These are phyloP conservation scores for Teratosphaeria nubilosa DNA, from an alignment of 2,329 filamentous ascomycete species.

Conservation along the genomic window DNA sequence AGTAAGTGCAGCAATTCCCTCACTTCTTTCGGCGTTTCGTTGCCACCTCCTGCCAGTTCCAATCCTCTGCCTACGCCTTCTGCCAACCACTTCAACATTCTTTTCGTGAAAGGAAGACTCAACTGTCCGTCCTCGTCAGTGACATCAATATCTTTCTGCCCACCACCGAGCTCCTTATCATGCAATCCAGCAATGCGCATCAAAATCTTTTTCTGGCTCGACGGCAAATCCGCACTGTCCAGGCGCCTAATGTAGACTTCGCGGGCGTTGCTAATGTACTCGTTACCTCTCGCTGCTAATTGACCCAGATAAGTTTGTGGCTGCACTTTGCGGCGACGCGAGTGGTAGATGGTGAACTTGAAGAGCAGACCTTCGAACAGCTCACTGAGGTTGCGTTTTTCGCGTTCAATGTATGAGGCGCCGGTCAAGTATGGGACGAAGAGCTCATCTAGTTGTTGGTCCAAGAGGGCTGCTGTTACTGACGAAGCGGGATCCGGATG, in stretches of 20 bases:
- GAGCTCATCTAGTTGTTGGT: conserved; percentile 58
- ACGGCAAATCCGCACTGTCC: conserved; percentile 77
- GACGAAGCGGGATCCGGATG: conserved; percentile 85
- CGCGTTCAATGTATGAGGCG: conserved; percentile 55
- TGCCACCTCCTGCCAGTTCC: conserved; percentile 69
- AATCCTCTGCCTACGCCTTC: conserved; percentile 86
- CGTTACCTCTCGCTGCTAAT: conserved; percentile 78
- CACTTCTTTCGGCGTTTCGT: conserved; percentile 89
- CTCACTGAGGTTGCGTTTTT: conserved; percentile 62
- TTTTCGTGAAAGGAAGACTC: conserved; percentile 78
- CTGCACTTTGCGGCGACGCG: conserved; percentile 73
- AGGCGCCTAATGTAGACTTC: conserved; percentile 85
- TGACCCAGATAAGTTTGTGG: conserved; percentile 65
- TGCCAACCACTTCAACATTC: conserved; percentile 95
- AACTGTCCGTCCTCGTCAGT: conserved; percentile 80
- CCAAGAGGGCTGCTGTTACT: conserved; percentile 61
- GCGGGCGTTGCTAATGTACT: conserved; percentile 76
- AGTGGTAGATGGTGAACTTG: conserved; percentile 95
- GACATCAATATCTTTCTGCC: conserved; percentile 74
- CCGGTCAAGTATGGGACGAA: conserved; percentile 58
- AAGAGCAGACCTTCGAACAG: conserved; percentile 86
- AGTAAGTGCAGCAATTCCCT: conserved; percentile 74
- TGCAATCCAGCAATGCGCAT: conserved; percentile 73
- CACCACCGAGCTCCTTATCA: conserved; percentile 45
- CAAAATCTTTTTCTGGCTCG: conserved; percentile 83